A percentile compares a stretch with the other conserved stretches of the same genome.
phyloP scores from a whole-genome alignment of 2,329 filamentous ascomycete genomes.

The Pseudomassariella vexata region DNA sequence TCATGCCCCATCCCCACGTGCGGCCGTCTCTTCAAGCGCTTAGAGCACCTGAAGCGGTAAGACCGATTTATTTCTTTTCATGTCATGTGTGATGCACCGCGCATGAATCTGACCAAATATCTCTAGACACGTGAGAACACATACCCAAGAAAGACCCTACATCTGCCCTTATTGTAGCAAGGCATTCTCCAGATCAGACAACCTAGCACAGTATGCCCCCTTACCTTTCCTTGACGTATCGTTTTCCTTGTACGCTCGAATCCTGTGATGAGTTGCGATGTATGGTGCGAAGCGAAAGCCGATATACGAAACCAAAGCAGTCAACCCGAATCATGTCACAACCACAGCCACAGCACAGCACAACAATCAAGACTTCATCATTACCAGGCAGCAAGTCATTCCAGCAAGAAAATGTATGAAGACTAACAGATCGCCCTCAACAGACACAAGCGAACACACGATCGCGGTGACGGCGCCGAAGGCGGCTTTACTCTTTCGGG shows the following conservation, averaged over 20 bases:
- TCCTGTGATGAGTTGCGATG: conserved; percentile 37
- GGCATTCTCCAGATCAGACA: conserved; percentile 97
- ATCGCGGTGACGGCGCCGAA: conserved; percentile 57
- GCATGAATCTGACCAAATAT: conserved; percentile 40
- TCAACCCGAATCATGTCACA: conserved; percentile 27
- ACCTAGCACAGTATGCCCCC: conserved; percentile 84
- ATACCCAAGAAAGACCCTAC: conserved; percentile 98
- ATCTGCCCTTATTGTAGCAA: conserved; percentile 97
- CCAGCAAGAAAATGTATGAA: conserved; percentile 1
- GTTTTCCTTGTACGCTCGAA: conserved; percentile 26
- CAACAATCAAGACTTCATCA: conserved; percentile 4
- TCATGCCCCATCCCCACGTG: conserved; percentile 99
- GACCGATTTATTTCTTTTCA: conserved; percentile 38
- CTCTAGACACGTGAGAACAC: conserved; percentile 92
- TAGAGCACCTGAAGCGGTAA: conserved; percentile 99
- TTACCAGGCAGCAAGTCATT: background rate
- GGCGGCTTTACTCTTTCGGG: conserved; percentile 61
- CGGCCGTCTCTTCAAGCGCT: conserved; percentile 93
- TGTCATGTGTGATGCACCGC: conserved; percentile 33
- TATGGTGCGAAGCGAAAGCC: conserved; percentile 24
- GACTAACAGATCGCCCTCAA: conserved; percentile 35
- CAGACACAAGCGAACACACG: conserved; percentile 78
- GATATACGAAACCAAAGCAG: conserved; percentile 19
- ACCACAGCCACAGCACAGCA: conserved; percentile 21
- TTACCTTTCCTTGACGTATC: conserved; percentile 30